Evolutionary conservation across 1,284 basidiomycete species (phyloP), one percentile per base, ranked within the genome.

Genomic region (Singerocomus inundabilis): DNA sequence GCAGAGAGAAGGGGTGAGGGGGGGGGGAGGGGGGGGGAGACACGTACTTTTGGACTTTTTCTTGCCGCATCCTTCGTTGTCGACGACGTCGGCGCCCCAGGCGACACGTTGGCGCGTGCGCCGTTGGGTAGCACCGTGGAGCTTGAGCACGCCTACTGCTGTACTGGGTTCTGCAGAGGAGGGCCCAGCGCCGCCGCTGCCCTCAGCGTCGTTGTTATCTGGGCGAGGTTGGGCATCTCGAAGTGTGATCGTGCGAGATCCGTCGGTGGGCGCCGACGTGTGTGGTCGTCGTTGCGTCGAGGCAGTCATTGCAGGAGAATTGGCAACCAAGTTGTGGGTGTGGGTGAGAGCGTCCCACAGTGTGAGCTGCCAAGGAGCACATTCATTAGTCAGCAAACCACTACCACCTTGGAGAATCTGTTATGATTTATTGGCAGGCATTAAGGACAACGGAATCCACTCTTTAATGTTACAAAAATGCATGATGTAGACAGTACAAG

Each of bases 21-120:
- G n/a, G n/a, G n/a, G n/a, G n/a, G n/a, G n/a, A n/a, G n/a, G n/a
- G n/a, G n/a, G 16, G 12, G 44, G 24, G 25, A 33, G 4, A n/a
- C 8, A 76, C 85, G 55, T 55, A 92, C 91, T 91, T 71, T 93
- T 93, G 18, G 86, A 87, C 54, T 86, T 88, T 68, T 93, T 93
- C 71, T 78, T 81, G 12, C 85, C 86, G 50, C 81, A 77, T 0
- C 82, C 82, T 61, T 93, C 91, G 57, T 93, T 93, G 63, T 93
- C 91, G 1, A 93, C 76, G 3, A 90, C 87, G 51, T 82, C 84
- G n/a, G 88, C 84, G 21, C 72, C 75, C 91, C 91, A 93, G 1
- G 77, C 79, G 0, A 93, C 90, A 18, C 75, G 71, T 33, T 74
- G 80, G 15, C 73, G 66, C 28, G 67, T 60, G 29, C 71, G 70